Evolutionary conservation across 148 eudicot species (phyloP).

Genomic region (Chenopodium formosanum): DNA sequence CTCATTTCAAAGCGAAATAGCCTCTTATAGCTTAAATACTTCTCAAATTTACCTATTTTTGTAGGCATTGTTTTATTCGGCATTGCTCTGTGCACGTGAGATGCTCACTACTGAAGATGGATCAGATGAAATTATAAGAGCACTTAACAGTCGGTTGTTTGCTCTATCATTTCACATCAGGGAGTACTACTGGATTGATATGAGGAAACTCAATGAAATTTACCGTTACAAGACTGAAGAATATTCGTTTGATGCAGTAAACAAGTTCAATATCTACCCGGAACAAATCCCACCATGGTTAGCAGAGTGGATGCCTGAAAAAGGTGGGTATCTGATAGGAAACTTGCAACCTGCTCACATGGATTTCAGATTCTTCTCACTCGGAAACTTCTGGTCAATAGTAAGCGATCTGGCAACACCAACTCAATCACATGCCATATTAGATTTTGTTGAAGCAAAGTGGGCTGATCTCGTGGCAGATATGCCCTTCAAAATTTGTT

Average conservation of each 20-base stretch:
- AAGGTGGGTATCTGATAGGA: conserved; percentile 82
- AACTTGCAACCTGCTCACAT: conserved; percentile 89
- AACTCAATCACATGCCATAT: conserved; percentile 63
- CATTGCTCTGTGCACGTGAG: conserved; percentile 72
- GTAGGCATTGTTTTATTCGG: conserved; percentile 76
- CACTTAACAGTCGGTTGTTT: conserved; percentile 61
- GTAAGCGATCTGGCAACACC: conserved; percentile 57
- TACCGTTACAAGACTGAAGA: conserved; percentile 83
- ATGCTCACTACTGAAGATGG: conserved; percentile 70
- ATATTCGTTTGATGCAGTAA: conserved; percentile 73
- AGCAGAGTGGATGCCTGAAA: conserved; percentile 78
- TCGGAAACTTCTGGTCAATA: conserved; percentile 77
- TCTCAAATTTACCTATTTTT: conserved; percentile 7
- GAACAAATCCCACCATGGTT: conserved; percentile 87
- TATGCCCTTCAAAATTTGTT: conserved; percentile 80
- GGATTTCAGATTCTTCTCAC: conserved; percentile 82
- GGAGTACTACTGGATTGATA: conserved; percentile 76
- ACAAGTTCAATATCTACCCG: conserved; percentile 88
- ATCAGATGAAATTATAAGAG: conserved; percentile 55
- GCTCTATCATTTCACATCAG: conserved; percentile 79
- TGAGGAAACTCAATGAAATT: conserved; percentile 75
- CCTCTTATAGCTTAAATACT: not conserved
- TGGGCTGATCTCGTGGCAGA: conserved; percentile 69
- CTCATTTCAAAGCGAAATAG: not conserved
- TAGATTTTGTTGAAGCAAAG: conserved; percentile 66